Evolutionary conservation across 1,284 basidiomycete genomes (phyloP).

Genomic region (Afroboletus lepidellus): DNA sequence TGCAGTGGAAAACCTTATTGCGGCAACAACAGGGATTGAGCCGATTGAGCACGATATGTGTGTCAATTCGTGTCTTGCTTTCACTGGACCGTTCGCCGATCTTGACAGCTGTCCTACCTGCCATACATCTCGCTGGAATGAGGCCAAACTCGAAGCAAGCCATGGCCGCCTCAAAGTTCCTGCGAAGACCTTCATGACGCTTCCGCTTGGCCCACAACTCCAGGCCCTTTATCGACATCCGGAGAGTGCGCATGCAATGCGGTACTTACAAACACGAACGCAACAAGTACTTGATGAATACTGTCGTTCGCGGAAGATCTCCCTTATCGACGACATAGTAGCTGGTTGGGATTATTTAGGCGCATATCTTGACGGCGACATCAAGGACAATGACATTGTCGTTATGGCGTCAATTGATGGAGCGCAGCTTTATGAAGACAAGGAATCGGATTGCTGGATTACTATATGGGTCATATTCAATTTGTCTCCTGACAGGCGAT

Average conservation of each 20-base stretch:
- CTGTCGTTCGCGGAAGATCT: background rate
- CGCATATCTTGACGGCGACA: background rate
- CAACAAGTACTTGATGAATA: background rate
- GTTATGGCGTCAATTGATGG: background rate
- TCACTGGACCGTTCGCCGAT: background rate
- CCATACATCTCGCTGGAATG: background rate
- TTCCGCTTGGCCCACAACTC: background rate
- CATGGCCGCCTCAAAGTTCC: background rate
- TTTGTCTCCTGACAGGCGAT: background rate
- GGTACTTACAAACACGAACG: background rate
- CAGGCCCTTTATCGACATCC: background rate
- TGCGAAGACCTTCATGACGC: background rate
- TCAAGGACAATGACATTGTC: background rate
- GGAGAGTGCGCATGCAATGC: background rate
- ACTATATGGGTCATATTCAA: background rate
- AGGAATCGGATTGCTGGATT: background rate
- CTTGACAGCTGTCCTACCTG: background rate
- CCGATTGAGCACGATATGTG: background rate
- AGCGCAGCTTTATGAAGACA: background rate
- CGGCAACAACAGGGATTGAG: background rate
- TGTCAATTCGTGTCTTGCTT: background rate
- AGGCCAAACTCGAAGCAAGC: background rate
- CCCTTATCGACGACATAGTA: background rate
- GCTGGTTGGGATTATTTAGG: background rate
- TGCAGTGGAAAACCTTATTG: background rate